These are phyloP conservation scores for Tricholoma flavovirens DNA, from an alignment of 768 basidiomycete species.

Conservation along the genomic window DNA sequence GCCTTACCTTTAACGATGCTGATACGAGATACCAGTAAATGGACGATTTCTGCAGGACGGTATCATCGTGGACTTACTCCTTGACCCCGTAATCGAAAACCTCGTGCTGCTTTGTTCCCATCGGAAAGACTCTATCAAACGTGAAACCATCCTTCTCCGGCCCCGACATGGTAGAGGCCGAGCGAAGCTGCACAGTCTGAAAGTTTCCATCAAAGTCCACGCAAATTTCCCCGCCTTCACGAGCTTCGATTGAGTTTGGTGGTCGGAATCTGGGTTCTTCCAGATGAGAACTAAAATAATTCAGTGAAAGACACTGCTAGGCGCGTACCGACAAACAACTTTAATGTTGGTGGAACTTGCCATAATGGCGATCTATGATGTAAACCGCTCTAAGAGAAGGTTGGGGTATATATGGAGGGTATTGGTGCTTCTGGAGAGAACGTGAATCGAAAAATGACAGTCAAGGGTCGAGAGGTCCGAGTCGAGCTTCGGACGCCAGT, in stretches of 20 bases:
- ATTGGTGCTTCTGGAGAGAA: slow-evolving; percentile 11
- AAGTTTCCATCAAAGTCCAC: slow-evolving; percentile 85
- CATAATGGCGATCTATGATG: slow-evolving; percentile 30
- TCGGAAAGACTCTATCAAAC: slow-evolving; percentile 94
- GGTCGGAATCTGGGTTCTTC: slow-evolving; percentile 76
- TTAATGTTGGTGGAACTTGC: slow-evolving; percentile 90
- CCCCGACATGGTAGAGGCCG: slow-evolving; percentile 60
- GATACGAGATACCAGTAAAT: slow-evolving; percentile 17
- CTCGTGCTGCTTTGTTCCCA: slow-evolving; percentile 84
- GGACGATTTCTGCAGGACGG: slow-evolving; percentile 9
- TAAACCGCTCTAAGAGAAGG: slow-evolving; percentile 14
- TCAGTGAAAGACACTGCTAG: slow-evolving; percentile 3
- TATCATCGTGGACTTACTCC: slow-evolving; percentile 55
- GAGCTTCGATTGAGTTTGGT: slow-evolving; percentile 82
- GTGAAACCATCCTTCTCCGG: slow-evolving; percentile 98
- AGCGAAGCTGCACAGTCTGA: slow-evolving; percentile 77
- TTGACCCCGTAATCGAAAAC: slow-evolving; percentile 99
- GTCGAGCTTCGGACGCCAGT: background rate
- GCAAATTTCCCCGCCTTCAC: slow-evolving; percentile 86
- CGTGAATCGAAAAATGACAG: slow-evolving; percentile 6
- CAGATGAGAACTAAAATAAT: slow-evolving; percentile 12
- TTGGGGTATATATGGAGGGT: slow-evolving; percentile 10
- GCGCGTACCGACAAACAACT: slow-evolving; percentile 93
- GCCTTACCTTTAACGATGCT: slow-evolving; percentile 84
- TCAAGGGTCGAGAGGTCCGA: too few species aligned